Evolutionary conservation across 192 early-diverging fungal genomes (phyloP), one percentile per base, ranked within the genome.

Genomic region (Entomortierella chlamydospora): DNA sequence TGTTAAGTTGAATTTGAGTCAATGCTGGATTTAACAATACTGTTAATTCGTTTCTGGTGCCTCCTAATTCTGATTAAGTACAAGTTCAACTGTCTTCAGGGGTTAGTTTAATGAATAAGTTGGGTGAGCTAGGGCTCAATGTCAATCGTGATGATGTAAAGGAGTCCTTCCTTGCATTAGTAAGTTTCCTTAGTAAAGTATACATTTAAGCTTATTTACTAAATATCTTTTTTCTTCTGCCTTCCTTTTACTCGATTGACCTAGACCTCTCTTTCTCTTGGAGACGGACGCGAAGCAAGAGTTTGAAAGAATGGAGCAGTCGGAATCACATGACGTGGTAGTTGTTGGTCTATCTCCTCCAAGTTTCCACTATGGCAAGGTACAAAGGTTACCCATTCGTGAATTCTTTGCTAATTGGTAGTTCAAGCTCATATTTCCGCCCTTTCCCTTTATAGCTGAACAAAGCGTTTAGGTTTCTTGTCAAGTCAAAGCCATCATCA

Each of bases 331-430:
- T 67, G 83, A 85, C 56, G 88, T 93, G 0, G 96, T 97, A 12
- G 94, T 97, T 11, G 74, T 96, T 20, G 96, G 96, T 0, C 81
- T 97, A 33, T 90, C 93, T 1, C 95, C 94, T 22, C 81, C 85
- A 23, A 79, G 82, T 39, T 92, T 95, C 54, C 61, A 90, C 26
- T 95, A 95, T 79, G 86, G 87, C 0, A 88, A 72, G 78, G 88
- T 90, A 82, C 37, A 47, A n/a, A 4, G 10, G 34, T 7, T 37
- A 37, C 5, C 4, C 34, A 26, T 6, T 52, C 39, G 10, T 25
- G 42, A n/a, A 3, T 3, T 50, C n/a, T n/a, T n/a, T n/a, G n/a
- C n/a, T n/a, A n/a, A n/a, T n/a, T n/a, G n/a, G n/a, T n/a, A n/a
- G n/a, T n/a, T n/a, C n/a, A n/a, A n/a, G n/a, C n/a, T n/a, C 22